phyloP scores from a whole-genome alignment of 192 early-diverging fungal species.

The Lobosporangium transversale region DNA sequence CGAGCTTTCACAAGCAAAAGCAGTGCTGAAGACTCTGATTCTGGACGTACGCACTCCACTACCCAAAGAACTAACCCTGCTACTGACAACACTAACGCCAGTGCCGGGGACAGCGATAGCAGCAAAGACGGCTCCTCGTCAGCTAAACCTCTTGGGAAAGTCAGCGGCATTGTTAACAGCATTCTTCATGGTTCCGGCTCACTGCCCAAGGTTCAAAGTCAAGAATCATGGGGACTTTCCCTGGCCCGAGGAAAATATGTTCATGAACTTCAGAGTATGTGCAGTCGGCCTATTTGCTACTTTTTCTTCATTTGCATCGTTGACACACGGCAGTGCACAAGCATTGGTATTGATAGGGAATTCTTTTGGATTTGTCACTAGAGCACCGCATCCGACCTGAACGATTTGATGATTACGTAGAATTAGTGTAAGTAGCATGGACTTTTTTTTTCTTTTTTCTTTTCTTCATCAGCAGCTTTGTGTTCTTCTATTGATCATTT shows the following conservation, averaged over 20 bases:
- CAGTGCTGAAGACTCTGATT: no score
- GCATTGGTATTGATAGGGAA: no score
- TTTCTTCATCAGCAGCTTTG: neutral
- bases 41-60: no score
- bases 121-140: neutral
- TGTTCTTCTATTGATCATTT: neutral
- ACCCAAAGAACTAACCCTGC: no score
- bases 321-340: no score
- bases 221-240: constrained; percentile 48
- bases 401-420: constrained; percentile 84
- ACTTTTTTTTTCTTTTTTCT: constrained; percentile 1
- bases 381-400: constrained; percentile 89
- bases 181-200: constrained; percentile 44
- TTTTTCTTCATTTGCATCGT: neutral
- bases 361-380: no score
- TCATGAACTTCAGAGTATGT: constrained; percentile 84
- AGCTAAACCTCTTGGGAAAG: constrained; percentile 38
- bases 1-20: no score
- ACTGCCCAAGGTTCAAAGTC: constrained; percentile 44
- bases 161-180: constrained; percentile 53
- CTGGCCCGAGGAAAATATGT: constrained; percentile 76
- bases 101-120: neutral
- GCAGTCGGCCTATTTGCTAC: neutral
- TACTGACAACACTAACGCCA: neutral
- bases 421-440: constrained; percentile 63